Percentiles rank a stretch among this genome's conserved stretches.
Evolutionary conservation across 2,329 filamentous ascomycete species (phyloP).

Genomic region (Botrytis galanthina): DNA sequence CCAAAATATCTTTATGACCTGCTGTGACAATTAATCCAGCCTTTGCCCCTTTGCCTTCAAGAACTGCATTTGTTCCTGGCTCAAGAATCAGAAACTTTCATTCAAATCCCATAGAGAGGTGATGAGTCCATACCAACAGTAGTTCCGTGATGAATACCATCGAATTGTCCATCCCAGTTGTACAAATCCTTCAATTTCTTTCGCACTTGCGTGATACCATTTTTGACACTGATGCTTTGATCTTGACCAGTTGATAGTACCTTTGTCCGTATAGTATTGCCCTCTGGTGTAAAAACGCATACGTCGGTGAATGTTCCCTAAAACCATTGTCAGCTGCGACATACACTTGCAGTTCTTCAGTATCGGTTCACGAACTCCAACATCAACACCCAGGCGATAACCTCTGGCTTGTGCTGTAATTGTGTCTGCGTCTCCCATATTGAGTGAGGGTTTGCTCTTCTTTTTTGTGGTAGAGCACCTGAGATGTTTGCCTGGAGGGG

Average conservation of each 20-base stretch:
- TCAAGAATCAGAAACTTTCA: background rate
- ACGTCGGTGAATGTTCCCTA: constrained; percentile 16
- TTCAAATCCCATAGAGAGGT: background rate
- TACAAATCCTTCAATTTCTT: background rate
- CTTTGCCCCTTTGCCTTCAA: constrained; percentile 9
- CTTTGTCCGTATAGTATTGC: constrained; percentile 2
- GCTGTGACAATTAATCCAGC: constrained; percentile 1
- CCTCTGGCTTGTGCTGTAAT: background rate
- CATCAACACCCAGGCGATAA: constrained; percentile 14
- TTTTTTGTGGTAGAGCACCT: background rate
- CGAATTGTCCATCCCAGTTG: constrained; percentile 4
- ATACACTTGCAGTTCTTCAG: background rate
- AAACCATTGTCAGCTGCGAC: background rate
- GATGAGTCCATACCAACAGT: background rate
- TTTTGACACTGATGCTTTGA: constrained; percentile 13
- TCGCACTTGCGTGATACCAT: constrained; percentile 4
- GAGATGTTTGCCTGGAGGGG: background rate
- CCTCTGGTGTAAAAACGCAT: constrained; percentile 9
- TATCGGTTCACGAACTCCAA: background rate
- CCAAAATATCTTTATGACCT: constrained; percentile 1
- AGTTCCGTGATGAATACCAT: constrained; percentile 12
- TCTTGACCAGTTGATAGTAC: constrained; percentile 6
- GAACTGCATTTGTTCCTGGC: constrained; percentile 8
- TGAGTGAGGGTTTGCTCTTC: background rate
- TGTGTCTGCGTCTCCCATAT: background rate